Percentiles rank a stretch among this genome's conserved stretches.
Conservation (phyloP, 2,329 filamentous ascomycete genomes). For the Fusarium sacchari region DNA sequence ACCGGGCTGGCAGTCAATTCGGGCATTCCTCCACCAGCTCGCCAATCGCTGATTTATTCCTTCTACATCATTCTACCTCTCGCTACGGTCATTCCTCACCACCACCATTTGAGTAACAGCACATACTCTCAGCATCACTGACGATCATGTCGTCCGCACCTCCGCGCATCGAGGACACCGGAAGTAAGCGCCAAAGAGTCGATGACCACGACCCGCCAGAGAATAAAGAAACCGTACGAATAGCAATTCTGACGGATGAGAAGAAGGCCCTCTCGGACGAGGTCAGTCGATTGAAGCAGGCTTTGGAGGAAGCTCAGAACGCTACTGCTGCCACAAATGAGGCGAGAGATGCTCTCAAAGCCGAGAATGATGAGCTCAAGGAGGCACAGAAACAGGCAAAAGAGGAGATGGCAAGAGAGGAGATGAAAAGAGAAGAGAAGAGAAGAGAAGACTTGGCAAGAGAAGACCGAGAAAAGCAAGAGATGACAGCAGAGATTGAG, state of each 20-base stretch:
- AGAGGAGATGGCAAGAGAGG: too few species aligned
- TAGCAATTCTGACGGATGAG: background rate
- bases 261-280: background rate
- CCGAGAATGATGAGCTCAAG: background rate
- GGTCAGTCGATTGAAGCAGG: too few species aligned
- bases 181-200: background rate
- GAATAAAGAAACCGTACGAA: background rate
- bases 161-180: background rate
- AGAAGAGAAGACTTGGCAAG: too few species aligned
- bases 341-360: background rate
- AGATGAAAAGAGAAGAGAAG: too few species aligned
- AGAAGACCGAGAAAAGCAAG: too few species aligned
- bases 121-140: background rate
- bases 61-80: too few species aligned
- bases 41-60: too few species aligned
- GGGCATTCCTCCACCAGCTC: fast-evolving
- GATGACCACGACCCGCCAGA: fast-evolving
- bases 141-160: background rate
- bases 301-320: background rate
- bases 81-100: too few species aligned
- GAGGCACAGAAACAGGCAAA: too few species aligned
- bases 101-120: background rate
- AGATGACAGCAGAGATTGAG: too few species aligned
- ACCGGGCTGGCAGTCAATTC: too few species aligned
- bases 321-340: background rate